Evolutionary conservation across 2,329 filamentous ascomycete genomes (phyloP), one percentile per base, ranked within the genome.

Genomic region (Ophiosphaerella korrae): DNA sequence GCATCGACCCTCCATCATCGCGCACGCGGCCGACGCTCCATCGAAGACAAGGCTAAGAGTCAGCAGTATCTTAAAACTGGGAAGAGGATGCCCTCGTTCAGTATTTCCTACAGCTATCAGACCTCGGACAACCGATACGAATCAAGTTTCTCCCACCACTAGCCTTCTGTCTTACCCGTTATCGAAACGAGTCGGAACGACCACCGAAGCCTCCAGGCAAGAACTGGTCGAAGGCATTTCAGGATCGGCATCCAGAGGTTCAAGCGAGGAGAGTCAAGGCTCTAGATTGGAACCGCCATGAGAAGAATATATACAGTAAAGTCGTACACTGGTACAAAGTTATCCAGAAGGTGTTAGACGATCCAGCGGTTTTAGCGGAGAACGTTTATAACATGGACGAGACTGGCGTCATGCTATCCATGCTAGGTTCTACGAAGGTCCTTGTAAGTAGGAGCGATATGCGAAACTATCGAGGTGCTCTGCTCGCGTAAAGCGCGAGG

Each of bases 401-500:
- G 45, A 48, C 37, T 35, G 32, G 47, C 5, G 33, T 50, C 11
- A 59, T 59, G 43, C 37, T 63, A 21, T 35, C 39, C 29, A 57
- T 51, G 47, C 55, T 53, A n/a, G 45, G 39, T 7, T 52, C 49
- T 13, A 37, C 47, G 1, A 52, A 52, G 43, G 49, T 52, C n/a
- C 42, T 60, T 1, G 49, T 58, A 43, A 42, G 57, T 53, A 60
- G 52, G 40, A 37, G 53, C 31, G 54, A 56, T 32, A 47, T 5
- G 2, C 43, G 18, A 24, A 9, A 2, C 12, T 59, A 57, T 43
- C 51, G 55, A 54, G 55, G 52, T 13, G 50, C 52, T 12, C 43
- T 13, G 50, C 52, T 12, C 43, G 52, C 2, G 42, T 60, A 7
- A 62, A 62, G 50, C 48, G 57, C 7, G 53, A 35, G 11, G 54